Percentiles rank a stretch among this genome's conserved stretches.
phyloP scores from a whole-genome alignment of 192 early-diverging fungal species.

The Mortierella alpina region DNA sequence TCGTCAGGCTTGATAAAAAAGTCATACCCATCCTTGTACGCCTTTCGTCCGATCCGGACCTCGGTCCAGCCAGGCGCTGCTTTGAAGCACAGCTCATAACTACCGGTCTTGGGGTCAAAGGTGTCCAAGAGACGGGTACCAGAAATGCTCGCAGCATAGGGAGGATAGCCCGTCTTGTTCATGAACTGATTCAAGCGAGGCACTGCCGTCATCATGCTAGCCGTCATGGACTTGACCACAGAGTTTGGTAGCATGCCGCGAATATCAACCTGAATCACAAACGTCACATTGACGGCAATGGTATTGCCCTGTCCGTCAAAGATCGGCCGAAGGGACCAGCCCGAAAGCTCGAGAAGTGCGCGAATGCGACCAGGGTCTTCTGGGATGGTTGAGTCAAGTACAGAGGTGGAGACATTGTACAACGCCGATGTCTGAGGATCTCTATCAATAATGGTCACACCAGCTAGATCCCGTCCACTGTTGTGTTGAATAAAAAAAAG shows the following conservation, averaged over 20 bases:
- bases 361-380: slow-evolving; percentile 59
- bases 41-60: slow-evolving; percentile 51
- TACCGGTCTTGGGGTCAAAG: slow-evolving; percentile 49
- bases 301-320: slow-evolving; percentile 56
- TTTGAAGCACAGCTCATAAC: slow-evolving; percentile 58
- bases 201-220: slow-evolving; percentile 61
- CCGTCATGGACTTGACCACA: slow-evolving; percentile 57
- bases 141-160: slow-evolving; percentile 61
- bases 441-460: slow-evolving; percentile 61
- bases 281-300: slow-evolving; percentile 51
- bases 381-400: slow-evolving; percentile 59
- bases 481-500: slow-evolving; percentile 11
- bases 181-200: slow-evolving; percentile 57
- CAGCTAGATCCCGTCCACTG: slow-evolving; percentile 60
- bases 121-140: slow-evolving; percentile 57
- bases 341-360: slow-evolving; percentile 55
- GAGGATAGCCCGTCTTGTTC: slow-evolving; percentile 61
- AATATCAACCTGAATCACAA: slow-evolving; percentile 64
- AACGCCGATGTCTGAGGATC: slow-evolving; percentile 59
- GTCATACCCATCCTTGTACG: slow-evolving; percentile 60
- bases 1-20: slow-evolving; percentile 55
- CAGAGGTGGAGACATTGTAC: slow-evolving; percentile 59
- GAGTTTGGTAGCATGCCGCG: slow-evolving; percentile 55
- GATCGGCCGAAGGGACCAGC: slow-evolving; percentile 61
- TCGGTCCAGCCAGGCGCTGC: slow-evolving; percentile 60